Evolutionary conservation across 805 yeast species (phyloP).

Genomic region (Saccharomycopsis javanensis): DNA sequence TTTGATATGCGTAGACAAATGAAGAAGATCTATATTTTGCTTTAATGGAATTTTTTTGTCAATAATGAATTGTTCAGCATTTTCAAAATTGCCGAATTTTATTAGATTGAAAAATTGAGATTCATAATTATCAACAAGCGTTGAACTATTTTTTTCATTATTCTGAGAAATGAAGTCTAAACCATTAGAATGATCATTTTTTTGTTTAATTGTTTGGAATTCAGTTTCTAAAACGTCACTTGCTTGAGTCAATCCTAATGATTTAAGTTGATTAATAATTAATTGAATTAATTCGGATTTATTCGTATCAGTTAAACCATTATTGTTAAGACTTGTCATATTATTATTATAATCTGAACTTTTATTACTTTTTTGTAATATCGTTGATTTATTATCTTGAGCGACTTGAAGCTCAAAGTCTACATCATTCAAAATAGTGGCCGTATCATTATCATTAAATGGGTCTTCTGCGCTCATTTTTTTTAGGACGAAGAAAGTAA

Average conservation of each 20-base stretch:
- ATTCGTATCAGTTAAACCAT: neutral
- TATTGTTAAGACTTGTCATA: neutral
- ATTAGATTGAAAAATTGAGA: conserved; percentile 30
- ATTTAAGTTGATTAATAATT: conserved; percentile 40
- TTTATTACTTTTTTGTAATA: neutral
- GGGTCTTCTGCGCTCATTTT: neutral
- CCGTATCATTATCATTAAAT: neutral
- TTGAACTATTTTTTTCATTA: neutral
- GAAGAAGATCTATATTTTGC: neutral
- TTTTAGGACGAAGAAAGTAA: neutral
- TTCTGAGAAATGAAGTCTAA: conserved; percentile 23
- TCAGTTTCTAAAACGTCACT: conserved; percentile 26
- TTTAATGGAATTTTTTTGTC: neutral
- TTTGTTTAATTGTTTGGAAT: conserved; percentile 20
- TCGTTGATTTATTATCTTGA: neutral
- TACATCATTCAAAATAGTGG: neutral
- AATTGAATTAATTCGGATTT: conserved; percentile 36
- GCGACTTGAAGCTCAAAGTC: neutral
- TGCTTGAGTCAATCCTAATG: conserved; percentile 36
- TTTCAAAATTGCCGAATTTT: conserved; percentile 34
- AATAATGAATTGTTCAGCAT: conserved; percentile 26
- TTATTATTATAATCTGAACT: neutral
- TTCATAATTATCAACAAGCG: neutral
- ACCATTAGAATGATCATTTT: conserved; percentile 26
- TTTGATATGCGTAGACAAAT: neutral